phyloP scores from a whole-genome alignment of 768 basidiomycete genomes.

The Lanmaoa pseudosensibilis region DNA sequence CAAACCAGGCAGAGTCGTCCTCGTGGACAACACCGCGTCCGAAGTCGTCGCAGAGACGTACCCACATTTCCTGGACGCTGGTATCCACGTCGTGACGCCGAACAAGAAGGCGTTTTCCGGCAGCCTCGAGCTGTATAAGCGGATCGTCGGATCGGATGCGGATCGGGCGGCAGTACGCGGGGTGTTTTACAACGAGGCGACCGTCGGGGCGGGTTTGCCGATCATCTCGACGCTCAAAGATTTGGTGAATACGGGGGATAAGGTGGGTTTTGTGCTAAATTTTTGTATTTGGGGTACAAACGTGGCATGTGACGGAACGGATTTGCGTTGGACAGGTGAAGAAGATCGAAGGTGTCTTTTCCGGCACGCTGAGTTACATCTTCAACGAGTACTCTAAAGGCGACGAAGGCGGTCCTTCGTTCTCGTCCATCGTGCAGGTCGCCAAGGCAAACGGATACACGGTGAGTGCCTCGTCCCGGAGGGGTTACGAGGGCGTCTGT shows the following conservation, averaged over 20 bases:
- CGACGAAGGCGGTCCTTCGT: slow-evolving; percentile 64
- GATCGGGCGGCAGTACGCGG: slow-evolving; percentile 36
- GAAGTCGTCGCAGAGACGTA: slow-evolving; percentile 79
- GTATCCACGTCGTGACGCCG: slow-evolving; percentile 89
- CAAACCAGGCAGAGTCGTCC: slow-evolving; percentile 53
- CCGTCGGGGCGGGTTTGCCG: slow-evolving; percentile 95
- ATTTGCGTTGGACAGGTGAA: slow-evolving; percentile 47
- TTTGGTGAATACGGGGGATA: slow-evolving; percentile 88
- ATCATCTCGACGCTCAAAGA: slow-evolving; percentile 91
- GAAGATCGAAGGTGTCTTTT: slow-evolving; percentile 97
- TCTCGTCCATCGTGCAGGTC: slow-evolving; percentile 85
- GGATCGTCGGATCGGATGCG: slow-evolving; percentile 53
- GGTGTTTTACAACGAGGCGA: slow-evolving; percentile 82
- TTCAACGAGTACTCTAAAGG: slow-evolving; percentile 93
- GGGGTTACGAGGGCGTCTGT: background rate
- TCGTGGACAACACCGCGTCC: slow-evolving; percentile 92
- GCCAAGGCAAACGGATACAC: slow-evolving; percentile 96
- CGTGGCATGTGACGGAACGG: background rate
- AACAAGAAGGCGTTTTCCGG: slow-evolving; percentile 97
- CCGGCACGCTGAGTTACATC: slow-evolving; percentile 97
- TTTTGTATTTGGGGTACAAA: background rate
- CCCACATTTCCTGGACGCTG: slow-evolving; percentile 72
- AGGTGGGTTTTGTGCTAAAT: slow-evolving; percentile 46
- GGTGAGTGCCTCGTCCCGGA: slow-evolving; percentile 43
- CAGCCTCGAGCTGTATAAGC: slow-evolving; percentile 60